Conservation (phyloP, 139 green algal species). For the Chloropicon primus region DNA sequence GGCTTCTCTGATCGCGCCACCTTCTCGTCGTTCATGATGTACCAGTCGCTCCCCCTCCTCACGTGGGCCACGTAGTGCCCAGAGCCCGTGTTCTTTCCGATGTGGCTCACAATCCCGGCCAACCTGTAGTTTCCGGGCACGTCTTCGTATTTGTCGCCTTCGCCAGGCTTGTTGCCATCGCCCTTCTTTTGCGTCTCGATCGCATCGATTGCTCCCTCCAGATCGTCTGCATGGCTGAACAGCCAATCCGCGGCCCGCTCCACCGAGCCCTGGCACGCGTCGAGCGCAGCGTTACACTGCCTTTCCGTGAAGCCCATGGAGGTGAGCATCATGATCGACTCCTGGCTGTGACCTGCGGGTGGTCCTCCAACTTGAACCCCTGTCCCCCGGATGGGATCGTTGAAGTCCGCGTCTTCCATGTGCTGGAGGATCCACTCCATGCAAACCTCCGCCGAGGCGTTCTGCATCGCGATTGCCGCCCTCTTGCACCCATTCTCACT, state of each 20-base stretch:
- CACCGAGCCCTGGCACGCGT: conserved; percentile 46
- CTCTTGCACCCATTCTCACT: conserved; percentile 54
- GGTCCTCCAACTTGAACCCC: not conserved
- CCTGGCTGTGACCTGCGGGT: conserved; percentile 16
- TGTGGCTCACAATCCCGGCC: conserved; percentile 82
- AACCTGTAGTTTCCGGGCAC: conserved; percentile 68
- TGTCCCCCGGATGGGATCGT: conserved; percentile 49
- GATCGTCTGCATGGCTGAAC: conserved; percentile 71
- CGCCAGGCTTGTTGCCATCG: not conserved
- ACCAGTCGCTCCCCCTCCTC: conserved; percentile 66
- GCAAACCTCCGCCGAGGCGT: conserved; percentile 48
- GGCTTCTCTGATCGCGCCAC: conserved; percentile 29
- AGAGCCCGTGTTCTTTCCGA: conserved; percentile 77
- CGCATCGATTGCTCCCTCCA: conserved; percentile 46
- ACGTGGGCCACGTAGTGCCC: conserved; percentile 96
- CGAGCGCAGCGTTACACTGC: conserved; percentile 44
- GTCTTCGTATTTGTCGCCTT: conserved; percentile 16
- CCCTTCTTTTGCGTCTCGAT: conserved; percentile 9
- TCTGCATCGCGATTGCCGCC: conserved; percentile 42
- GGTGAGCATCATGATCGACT: conserved; percentile 45
- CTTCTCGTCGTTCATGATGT: conserved; percentile 97
- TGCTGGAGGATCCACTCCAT: conserved; percentile 87
- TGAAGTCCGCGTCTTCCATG: conserved; percentile 84
- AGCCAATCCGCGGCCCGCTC: conserved; percentile 77
- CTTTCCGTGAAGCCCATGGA: conserved; percentile 70